A percentile compares a stretch with the other conserved stretches of the same genome.
phyloP scores from a whole-genome alignment of 257 asterid species.

The Solanum peruvianum region DNA sequence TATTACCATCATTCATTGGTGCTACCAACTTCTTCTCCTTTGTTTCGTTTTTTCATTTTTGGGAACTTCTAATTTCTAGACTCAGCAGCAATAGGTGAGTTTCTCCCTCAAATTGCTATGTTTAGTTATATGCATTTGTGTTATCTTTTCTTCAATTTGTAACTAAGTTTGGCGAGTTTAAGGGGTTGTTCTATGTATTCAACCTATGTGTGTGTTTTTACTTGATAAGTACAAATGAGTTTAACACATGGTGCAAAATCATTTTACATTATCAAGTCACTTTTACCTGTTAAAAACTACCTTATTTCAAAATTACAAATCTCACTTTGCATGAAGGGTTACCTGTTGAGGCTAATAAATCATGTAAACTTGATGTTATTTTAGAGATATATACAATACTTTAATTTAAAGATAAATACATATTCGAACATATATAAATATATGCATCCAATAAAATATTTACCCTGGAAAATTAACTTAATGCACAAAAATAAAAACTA shows the following conservation, averaged over 20 bases:
- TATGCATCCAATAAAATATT: background rate
- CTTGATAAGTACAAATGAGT: background rate
- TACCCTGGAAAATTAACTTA: background rate
- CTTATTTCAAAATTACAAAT: background rate
- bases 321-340: background rate
- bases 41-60: background rate
- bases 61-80: background rate
- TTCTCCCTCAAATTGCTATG: slow-evolving; percentile 46
- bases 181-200: background rate
- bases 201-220: background rate
- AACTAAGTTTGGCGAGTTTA: slow-evolving; percentile 14
- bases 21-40: background rate
- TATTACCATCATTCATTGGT: background rate
- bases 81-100: slow-evolving; percentile 70
- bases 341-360: background rate
- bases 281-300: background rate
- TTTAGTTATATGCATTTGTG: slow-evolving; percentile 44
- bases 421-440: background rate
- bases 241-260: background rate
- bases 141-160: slow-evolving; percentile 46
- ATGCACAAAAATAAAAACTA: background rate
- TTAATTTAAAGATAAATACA: background rate
- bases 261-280: background rate
- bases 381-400: background rate
- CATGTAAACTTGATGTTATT: background rate